Base-by-base conservation (phyloP, 371 early-diverging fungal genomes). In the Rhizopus microsporus region DNA sequence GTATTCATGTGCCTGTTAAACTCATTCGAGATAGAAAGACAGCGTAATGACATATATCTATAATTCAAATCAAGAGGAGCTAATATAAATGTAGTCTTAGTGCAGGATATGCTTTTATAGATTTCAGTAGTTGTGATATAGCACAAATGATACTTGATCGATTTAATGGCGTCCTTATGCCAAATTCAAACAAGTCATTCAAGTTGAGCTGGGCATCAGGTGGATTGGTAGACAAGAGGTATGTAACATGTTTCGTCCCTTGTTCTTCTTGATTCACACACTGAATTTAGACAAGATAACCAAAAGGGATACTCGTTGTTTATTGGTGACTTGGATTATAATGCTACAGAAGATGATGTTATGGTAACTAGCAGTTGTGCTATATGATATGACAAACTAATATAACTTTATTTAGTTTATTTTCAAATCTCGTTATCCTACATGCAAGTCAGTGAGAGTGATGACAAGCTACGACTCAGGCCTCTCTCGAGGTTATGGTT, bases 191-290 rank as follows among this genome's bases (percentile, higher is more conserved):
- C 67, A 84, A 87, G 45, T 62, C 81, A 31, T 93, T 93, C 78
- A 88, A 88, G 51, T 81, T 95, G 38, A 95, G 94, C 74, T 93
- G 94, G 94, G 93, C 95, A 13, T 78, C 87, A 6, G 92, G 93
- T 12, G 87, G 84, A 46, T 45, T 71, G 23, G 71, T 48, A 43
- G 70, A 68, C 45, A 67, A 65, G 56, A 70, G 59, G 68, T 68
- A 61, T 39, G 17, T 37, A 17, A 49, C n/a, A 32, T 48, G 8
- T 47, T 40, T 42, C n/a, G 6, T 31, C 5, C 32, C 17, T 30
- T 6, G 2, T 39, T 15, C 5, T 15, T 39, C n/a, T 51, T 39
- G 4, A 51, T 12, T 38, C 6, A 29, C 30, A 10, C 31, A 13
- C 42, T 23, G 7, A 2, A 42, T 12, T n/a, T 58, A 69, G 71